phyloP scores from a whole-genome alignment of 2,329 filamentous ascomycete genomes.

The Corniculantispora saksenae region DNA sequence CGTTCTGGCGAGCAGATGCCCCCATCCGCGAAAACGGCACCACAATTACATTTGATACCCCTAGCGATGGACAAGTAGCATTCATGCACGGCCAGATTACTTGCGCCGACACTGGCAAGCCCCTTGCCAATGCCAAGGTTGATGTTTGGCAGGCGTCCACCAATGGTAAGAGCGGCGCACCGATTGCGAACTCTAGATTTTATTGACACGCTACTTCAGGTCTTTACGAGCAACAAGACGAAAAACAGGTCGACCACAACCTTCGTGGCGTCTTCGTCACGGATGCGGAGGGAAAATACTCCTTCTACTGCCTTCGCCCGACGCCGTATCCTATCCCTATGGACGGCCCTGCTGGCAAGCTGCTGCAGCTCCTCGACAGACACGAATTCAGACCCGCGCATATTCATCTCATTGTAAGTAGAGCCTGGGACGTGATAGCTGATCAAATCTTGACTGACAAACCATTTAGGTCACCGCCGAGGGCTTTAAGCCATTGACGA shows the following conservation, averaged over 20 bases:
- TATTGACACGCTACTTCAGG: slow-evolving; percentile 28
- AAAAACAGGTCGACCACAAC: slow-evolving; percentile 70
- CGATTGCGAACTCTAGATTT: neutral
- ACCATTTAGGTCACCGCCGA: slow-evolving; percentile 44
- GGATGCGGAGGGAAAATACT: slow-evolving; percentile 64
- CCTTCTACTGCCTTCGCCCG: slow-evolving; percentile 61
- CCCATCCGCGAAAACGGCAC: slow-evolving; percentile 70
- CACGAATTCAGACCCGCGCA: slow-evolving; percentile 40
- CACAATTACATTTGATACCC: slow-evolving; percentile 60
- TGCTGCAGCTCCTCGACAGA: slow-evolving; percentile 37
- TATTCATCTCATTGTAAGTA: slow-evolving; percentile 38
- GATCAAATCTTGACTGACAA: neutral
- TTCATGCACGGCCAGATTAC: slow-evolving; percentile 64
- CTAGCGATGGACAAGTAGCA: slow-evolving; percentile 51
- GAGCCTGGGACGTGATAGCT: neutral
- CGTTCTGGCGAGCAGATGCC: slow-evolving; percentile 78
- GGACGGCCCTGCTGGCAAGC: slow-evolving; percentile 35
- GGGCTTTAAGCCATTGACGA: slow-evolving; percentile 67
- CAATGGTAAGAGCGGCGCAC: slow-evolving; percentile 50
- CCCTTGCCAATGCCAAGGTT: slow-evolving; percentile 65
- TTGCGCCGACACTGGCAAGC: slow-evolving; percentile 61
- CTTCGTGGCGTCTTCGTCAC: slow-evolving; percentile 72
- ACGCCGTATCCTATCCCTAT: slow-evolving; percentile 52
- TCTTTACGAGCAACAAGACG: slow-evolving; percentile 72
- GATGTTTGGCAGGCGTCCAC: slow-evolving; percentile 82